Conservation (phyloP, 306 rosid species). For the Trifolium pratense region DNA sequence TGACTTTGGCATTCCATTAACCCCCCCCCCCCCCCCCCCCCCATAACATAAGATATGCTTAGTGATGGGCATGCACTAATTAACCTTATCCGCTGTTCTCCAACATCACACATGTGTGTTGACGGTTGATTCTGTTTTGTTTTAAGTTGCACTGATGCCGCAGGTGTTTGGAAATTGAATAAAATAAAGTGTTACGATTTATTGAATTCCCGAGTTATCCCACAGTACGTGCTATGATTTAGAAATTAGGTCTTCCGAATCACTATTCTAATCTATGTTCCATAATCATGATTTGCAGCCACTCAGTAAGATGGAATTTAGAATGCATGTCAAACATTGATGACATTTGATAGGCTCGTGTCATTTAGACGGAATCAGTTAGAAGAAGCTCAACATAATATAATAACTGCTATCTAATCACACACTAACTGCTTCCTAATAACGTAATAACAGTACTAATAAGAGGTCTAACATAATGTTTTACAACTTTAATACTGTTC, state of each 20-base stretch:
- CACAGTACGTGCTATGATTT: background rate
- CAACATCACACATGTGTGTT: background rate
- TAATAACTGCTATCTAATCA: too few relatives aligned
- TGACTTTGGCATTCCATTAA: background rate
- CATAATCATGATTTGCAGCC: background rate
- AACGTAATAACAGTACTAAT: too few relatives aligned
- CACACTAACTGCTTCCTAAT: too few relatives aligned
- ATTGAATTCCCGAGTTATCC: constrained; percentile 9
- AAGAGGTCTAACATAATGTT: background rate
- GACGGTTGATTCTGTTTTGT: background rate
- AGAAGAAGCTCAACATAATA: background rate
- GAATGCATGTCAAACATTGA: background rate
- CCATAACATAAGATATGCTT: too few relatives aligned
- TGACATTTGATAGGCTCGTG: background rate
- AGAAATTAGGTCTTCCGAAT: background rate
- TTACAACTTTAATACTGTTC: background rate
- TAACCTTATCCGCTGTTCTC: background rate
- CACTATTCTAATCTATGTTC: background rate
- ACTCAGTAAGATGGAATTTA: background rate
- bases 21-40: too few relatives aligned
- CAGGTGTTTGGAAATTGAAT: background rate
- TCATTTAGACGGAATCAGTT: background rate
- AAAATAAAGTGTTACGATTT: background rate
- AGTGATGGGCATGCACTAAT: constrained; percentile 18
- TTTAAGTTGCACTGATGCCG: background rate